phyloP scores from a whole-genome alignment of 129 eudicot species.

The Flaveria trinervia region DNA sequence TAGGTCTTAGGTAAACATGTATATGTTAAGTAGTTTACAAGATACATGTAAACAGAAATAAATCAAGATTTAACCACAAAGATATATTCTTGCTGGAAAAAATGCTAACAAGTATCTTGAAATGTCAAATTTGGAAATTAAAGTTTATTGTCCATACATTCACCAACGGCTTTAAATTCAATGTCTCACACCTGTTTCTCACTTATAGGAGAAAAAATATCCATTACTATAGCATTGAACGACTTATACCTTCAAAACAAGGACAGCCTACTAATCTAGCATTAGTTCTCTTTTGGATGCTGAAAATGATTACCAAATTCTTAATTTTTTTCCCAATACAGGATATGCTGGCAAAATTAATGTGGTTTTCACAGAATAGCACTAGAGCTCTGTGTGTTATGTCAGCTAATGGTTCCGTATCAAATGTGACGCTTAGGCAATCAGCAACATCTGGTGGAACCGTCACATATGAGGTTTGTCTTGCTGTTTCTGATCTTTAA shows the following conservation, averaged over 20 bases:
- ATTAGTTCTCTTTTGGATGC: not conserved
- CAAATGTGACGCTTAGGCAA: slow-evolving; percentile 58
- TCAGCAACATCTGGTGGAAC: slow-evolving; percentile 53
- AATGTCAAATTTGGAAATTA: not conserved
- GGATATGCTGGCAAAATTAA: slow-evolving; percentile 50
- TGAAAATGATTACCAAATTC: not conserved
- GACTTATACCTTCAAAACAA: not conserved
- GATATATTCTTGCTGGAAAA: not conserved
- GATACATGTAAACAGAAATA: not conserved
- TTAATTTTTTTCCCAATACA: slow-evolving; percentile 21
- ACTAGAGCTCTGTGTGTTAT: slow-evolving; percentile 51
- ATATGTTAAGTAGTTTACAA: not conserved
- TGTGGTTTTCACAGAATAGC: slow-evolving; percentile 52
- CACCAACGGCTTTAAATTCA: not conserved
- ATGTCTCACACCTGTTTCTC: not conserved
- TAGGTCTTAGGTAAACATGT: slow-evolving; percentile 1
- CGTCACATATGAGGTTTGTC: slow-evolving; percentile 59
- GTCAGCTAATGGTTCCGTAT: slow-evolving; percentile 59
- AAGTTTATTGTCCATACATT: not conserved
- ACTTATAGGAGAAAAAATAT: not conserved
- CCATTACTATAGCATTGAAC: not conserved
- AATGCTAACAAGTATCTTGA: not conserved
- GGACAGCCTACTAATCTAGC: slow-evolving; percentile 1
- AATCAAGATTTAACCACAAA: not conserved
- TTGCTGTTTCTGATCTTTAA: slow-evolving; percentile 10